Conservation (phyloP, 2,329 filamentous ascomycete species). For the Tolypocladium paradoxum region DNA sequence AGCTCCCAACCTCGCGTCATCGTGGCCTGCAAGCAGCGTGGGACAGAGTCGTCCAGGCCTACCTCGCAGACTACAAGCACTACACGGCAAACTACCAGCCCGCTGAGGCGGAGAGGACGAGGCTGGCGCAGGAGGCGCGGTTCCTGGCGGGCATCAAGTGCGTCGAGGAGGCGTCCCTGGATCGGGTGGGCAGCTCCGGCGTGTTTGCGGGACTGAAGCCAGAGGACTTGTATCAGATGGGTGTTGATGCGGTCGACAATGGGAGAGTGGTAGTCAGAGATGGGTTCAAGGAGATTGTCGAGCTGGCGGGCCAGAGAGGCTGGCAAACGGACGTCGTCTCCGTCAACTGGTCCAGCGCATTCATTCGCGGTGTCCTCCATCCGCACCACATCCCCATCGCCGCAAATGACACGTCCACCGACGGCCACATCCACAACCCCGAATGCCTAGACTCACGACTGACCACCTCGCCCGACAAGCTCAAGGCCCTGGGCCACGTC, state of each 20-base stretch:
- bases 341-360: constrained; percentile 39
- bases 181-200: constrained; percentile 28
- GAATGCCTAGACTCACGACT: constrained; percentile 13
- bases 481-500: constrained; percentile 25
- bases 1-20: not conserved
- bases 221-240: constrained; percentile 25
- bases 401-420: constrained; percentile 30
- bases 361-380: constrained; percentile 33
- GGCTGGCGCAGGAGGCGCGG: constrained; percentile 26
- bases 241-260: constrained; percentile 20
- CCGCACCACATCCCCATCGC: constrained; percentile 23
- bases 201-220: constrained; percentile 32
- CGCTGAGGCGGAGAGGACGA: constrained; percentile 19
- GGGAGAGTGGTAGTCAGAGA: constrained; percentile 24
- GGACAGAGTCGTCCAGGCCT: constrained; percentile 33
- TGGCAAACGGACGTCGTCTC: constrained; percentile 35
- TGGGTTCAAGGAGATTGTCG: constrained; percentile 27
- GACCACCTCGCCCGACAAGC: constrained; percentile 35
- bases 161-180: constrained; percentile 36
- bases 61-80: constrained; percentile 29
- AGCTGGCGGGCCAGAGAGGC: constrained; percentile 13
- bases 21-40: constrained; percentile 27
- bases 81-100: constrained; percentile 25
- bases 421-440: constrained; percentile 32
- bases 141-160: constrained; percentile 32